phyloP scores from a whole-genome alignment of 1,139 yeast species.

The Yamadazyma dushanensis region DNA sequence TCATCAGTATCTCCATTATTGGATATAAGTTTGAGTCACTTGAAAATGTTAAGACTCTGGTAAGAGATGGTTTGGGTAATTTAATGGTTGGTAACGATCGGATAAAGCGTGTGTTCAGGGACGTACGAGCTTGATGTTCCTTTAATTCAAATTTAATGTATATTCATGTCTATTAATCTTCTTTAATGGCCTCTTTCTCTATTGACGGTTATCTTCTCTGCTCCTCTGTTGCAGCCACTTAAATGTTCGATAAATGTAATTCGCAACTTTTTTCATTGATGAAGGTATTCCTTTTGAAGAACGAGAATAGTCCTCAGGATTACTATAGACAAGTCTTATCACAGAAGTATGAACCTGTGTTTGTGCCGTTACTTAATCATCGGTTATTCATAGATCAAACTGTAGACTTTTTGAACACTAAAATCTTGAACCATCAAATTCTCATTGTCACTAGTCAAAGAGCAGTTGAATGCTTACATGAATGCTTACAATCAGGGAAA shows the following conservation, averaged over 20 bases:
- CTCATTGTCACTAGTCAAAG: constrained; percentile 84
- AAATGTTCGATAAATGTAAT: background rate
- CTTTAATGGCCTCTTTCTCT: too few species aligned
- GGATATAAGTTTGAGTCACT: constrained; percentile 47
- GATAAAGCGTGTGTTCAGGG: constrained; percentile 53
- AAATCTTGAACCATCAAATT: constrained; percentile 10
- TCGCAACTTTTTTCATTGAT: constrained; percentile 5
- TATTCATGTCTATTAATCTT: background rate
- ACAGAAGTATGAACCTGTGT: constrained; percentile 12
- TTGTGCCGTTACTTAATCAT: constrained; percentile 17
- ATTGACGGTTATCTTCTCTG: too few species aligned
- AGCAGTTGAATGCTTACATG: constrained; percentile 74
- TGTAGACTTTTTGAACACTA: constrained; percentile 8
- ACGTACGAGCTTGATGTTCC: constrained; percentile 8
- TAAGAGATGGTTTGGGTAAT: constrained; percentile 57
- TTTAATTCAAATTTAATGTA: background rate
- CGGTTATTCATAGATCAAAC: constrained; percentile 12
- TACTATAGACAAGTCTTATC: constrained; percentile 14
- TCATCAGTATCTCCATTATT: constrained; percentile 50
- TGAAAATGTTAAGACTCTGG: constrained; percentile 44
- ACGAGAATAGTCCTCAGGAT: constrained; percentile 19
- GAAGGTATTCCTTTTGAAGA: constrained; percentile 14
- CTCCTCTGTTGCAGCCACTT: too few species aligned
- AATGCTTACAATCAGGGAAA: constrained; percentile 11
- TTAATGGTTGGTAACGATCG: constrained; percentile 71